Evolutionary conservation across 2,329 filamentous ascomycete genomes (phyloP).

Genomic region (Dactylellina sp.): DNA sequence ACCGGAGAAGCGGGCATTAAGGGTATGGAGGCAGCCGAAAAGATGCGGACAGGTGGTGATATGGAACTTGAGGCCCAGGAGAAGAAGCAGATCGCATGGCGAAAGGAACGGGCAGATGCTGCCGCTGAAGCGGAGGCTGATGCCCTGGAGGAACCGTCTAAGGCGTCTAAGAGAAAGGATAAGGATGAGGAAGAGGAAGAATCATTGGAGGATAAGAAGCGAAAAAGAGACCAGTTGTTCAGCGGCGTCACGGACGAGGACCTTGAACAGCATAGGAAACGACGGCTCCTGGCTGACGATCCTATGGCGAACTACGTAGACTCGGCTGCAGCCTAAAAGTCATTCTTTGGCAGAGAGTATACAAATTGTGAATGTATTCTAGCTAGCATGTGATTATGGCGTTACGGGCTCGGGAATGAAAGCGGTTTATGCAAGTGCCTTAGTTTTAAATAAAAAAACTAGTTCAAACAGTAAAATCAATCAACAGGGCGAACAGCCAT

Average conservation of each 20-base stretch:
- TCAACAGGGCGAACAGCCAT: neutral
- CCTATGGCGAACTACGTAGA: constrained; percentile 85
- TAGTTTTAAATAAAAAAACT: constrained; percentile 10
- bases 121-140: constrained; percentile 62
- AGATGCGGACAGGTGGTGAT: constrained; percentile 58
- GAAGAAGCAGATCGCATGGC: constrained; percentile 58
- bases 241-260: constrained; percentile 83
- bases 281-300: constrained; percentile 78
- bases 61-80: constrained; percentile 37
- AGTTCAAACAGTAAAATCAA: constrained; percentile 11
- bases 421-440: neutral
- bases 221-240: constrained; percentile 81
- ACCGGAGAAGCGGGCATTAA: constrained; percentile 88
- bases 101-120: constrained; percentile 58
- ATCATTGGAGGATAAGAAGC: constrained; percentile 70
- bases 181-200: constrained; percentile 60
- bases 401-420: constrained; percentile 27
- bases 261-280: constrained; percentile 84
- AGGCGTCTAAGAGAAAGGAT: constrained; percentile 58
- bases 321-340: constrained; percentile 27
- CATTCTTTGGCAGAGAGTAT: neutral
- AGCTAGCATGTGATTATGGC: constrained; percentile 34
- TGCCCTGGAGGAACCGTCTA: constrained; percentile 60
- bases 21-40: constrained; percentile 81
- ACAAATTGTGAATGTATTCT: constrained; percentile 18